Percentiles rank a stretch among this genome's conserved stretches.
Conservation (phyloP, 1,284 basidiomycete species). For the Naganishia albida region DNA sequence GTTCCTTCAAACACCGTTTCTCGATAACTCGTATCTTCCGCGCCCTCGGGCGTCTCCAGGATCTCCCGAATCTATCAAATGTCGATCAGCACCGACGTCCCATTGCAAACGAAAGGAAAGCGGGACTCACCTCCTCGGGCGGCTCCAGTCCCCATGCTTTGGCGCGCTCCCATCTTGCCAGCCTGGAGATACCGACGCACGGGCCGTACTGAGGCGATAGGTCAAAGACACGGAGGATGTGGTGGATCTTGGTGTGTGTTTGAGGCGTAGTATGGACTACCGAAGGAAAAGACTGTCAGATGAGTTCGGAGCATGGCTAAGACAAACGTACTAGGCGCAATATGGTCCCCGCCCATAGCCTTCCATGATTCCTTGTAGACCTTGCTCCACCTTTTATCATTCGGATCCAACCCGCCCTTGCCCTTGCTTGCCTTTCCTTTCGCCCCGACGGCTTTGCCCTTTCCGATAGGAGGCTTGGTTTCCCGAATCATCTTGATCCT, state of each 20-base stretch:
- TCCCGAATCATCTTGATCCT: conserved; percentile 19
- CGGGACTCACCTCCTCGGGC: conserved; percentile 68
- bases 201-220: conserved; percentile 82
- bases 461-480: neutral
- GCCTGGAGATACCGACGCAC: conserved; percentile 74
- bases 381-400: conserved; percentile 61
- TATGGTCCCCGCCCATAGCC: conserved; percentile 59
- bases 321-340: conserved; percentile 30
- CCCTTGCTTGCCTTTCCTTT: conserved; percentile 12
- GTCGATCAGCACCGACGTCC: neutral
- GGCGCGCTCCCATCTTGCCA: conserved; percentile 88
- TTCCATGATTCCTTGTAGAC: conserved; percentile 58
- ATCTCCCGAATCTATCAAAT: conserved; percentile 69
- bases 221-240: conserved; percentile 79
- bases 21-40: conserved; percentile 55
- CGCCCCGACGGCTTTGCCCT: conserved; percentile 1
- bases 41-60: conserved; percentile 62
- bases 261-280: conserved; percentile 39
- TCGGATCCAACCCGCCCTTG: conserved; percentile 47
- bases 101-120: neutral
- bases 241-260: conserved; percentile 48
- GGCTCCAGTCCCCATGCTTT: conserved; percentile 76
- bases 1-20: conserved; percentile 58
- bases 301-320: neutral
- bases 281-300: conserved; percentile 8